phyloP scores from a whole-genome alignment of 805 yeast species.

The Candida wancherniae region DNA sequence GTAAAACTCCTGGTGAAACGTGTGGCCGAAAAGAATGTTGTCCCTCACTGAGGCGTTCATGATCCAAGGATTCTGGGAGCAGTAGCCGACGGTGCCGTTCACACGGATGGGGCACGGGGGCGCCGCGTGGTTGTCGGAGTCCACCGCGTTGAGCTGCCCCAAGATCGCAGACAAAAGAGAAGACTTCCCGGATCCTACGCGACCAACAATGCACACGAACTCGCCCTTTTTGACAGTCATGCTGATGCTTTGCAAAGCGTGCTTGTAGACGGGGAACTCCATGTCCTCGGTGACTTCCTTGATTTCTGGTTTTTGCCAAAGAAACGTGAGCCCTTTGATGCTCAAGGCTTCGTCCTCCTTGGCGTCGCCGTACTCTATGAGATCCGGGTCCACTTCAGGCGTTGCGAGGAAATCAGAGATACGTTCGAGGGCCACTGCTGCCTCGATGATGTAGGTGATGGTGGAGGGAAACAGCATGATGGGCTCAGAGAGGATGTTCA shows the following conservation, averaged over 20 bases:
- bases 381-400: conserved; percentile 16
- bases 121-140: conserved; percentile 3
- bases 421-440: conserved; percentile 54
- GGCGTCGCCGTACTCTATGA: conserved; percentile 5
- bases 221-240: conserved; percentile 11
- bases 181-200: conserved; percentile 16
- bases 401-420: conserved; percentile 41
- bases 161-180: conserved; percentile 12
- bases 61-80: conserved; percentile 40
- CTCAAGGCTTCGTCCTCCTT: conserved; percentile 3
- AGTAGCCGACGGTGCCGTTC: conserved; percentile 35
- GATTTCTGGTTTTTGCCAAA: conserved; percentile 10
- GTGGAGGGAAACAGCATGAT: conserved; percentile 55
- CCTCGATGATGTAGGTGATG: conserved; percentile 54
- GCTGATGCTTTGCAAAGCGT: conserved; percentile 11
- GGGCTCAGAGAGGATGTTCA: conserved; percentile 55
- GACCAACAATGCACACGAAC: conserved; percentile 15
- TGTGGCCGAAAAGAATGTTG: conserved; percentile 35
- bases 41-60: conserved; percentile 37
- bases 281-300: conserved; percentile 6
- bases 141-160: conserved; percentile 15
- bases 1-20: conserved; percentile 28
- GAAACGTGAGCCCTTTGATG: conserved; percentile 10
- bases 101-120: conserved; percentile 15
- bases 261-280: conserved; percentile 23